Percentiles rank a stretch among this genome's conserved stretches.
Conservation (phyloP, 208 protist genomes). For the Histomonas meleagridis region DNA sequence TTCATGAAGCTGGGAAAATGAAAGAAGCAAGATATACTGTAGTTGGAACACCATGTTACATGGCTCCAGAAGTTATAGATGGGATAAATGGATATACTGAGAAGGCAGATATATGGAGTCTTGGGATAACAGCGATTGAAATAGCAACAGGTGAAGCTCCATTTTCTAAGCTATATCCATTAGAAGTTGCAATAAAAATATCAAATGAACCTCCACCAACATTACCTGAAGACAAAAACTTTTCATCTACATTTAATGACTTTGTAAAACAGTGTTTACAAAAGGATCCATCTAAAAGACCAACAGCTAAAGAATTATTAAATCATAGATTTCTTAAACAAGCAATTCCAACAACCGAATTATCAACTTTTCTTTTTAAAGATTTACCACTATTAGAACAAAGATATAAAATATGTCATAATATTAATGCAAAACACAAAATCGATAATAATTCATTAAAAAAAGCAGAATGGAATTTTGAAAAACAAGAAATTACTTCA, state of each 20-base stretch:
- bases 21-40: slow-evolving; percentile 45
- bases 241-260: not conserved
- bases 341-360: not conserved
- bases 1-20: slow-evolving; percentile 18
- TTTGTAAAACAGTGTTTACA: not conserved
- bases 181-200: not conserved
- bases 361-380: not conserved
- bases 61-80: slow-evolving; percentile 54
- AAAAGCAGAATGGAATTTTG: no score
- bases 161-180: not conserved
- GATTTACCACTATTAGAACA: not conserved
- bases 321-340: not conserved
- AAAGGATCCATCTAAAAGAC: not conserved
- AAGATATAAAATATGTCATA: no score
- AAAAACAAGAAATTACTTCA: no score
- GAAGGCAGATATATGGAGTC: slow-evolving; percentile 13
- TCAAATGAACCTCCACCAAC: not conserved
- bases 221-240: not conserved
- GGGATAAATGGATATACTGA: not conserved
- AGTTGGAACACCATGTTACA: slow-evolving; percentile 55
- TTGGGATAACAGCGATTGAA: slow-evolving; percentile 27
- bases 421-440: no score
- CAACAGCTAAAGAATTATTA: not conserved
- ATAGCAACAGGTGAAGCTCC: not conserved
- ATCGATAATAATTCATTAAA: no score